Evolutionary conservation across 2,329 filamentous ascomycete genomes (phyloP).

Genomic region (Ceratocystis alfenasii): DNA sequence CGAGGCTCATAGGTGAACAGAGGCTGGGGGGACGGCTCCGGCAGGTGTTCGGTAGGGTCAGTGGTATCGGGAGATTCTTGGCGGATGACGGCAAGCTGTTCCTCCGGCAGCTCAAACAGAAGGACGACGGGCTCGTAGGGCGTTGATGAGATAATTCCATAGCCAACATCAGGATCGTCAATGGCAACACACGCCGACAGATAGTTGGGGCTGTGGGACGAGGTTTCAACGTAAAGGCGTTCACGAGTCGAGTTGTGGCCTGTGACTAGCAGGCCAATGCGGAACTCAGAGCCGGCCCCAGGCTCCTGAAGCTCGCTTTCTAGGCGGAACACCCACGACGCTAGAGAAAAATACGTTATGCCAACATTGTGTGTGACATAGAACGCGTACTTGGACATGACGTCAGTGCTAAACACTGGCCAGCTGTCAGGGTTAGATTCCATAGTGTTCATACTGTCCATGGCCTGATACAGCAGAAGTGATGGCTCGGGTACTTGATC

Average conservation of each 20-base stretch:
- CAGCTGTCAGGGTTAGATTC: slow-evolving; percentile 47
- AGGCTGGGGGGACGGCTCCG: slow-evolving; percentile 28
- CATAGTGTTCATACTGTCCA: slow-evolving; percentile 45
- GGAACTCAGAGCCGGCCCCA: slow-evolving; percentile 48
- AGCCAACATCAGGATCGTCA: slow-evolving; percentile 50
- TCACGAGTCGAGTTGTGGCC: slow-evolving; percentile 46
- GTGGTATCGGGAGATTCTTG: slow-evolving; percentile 17
- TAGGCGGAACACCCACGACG: slow-evolving; percentile 52
- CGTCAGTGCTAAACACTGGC: slow-evolving; percentile 51
- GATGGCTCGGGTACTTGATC: slow-evolving; percentile 35
- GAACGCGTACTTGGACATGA: slow-evolving; percentile 50
- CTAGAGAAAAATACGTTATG: slow-evolving; percentile 48
- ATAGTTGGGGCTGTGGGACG: slow-evolving; percentile 36
- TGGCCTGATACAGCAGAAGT: slow-evolving; percentile 49
- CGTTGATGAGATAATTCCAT: slow-evolving; percentile 49
- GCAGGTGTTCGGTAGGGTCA: slow-evolving; percentile 6
- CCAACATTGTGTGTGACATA: slow-evolving; percentile 50
- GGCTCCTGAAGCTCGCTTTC: slow-evolving; percentile 48
- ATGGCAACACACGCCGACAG: slow-evolving; percentile 44
- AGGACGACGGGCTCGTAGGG: slow-evolving; percentile 46
- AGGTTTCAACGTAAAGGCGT: slow-evolving; percentile 43
- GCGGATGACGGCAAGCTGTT: slow-evolving; percentile 30
- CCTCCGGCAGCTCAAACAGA: slow-evolving; percentile 48
- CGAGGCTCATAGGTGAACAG: slow-evolving; percentile 50
- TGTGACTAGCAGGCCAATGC: slow-evolving; percentile 48